A percentile compares a stretch with the other conserved stretches of the same genome.
Conservation (phyloP, 2,329 filamentous ascomycete genomes). For the Colletotrichum somersetense region DNA sequence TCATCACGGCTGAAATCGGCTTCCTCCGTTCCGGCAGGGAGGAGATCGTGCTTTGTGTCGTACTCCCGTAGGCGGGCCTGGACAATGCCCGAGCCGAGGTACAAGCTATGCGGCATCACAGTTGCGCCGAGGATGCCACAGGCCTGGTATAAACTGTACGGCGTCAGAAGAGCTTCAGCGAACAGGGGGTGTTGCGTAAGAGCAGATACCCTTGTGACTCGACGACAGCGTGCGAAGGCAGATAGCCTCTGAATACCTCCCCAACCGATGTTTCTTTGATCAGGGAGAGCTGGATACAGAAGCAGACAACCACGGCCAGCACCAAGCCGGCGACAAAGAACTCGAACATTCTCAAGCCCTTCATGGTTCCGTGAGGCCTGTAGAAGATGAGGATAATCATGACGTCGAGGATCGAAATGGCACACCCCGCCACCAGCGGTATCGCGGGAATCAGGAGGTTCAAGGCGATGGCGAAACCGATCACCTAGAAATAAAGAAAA, state of each 20-base stretch:
- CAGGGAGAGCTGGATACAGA: conserved; percentile 76
- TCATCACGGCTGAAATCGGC: conserved; percentile 42
- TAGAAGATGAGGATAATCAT: conserved; percentile 78
- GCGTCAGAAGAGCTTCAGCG: conserved; percentile 47
- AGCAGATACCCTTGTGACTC: conserved; percentile 62
- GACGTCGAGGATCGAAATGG: conserved; percentile 76
- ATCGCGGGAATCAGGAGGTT: conserved; percentile 74
- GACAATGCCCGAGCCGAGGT: conserved; percentile 77
- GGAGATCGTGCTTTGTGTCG: conserved; percentile 68
- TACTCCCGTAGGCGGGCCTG: conserved; percentile 75
- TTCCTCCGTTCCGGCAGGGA: conserved; percentile 51
- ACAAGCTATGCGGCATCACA: conserved; percentile 78
- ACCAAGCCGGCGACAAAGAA: conserved; percentile 73
- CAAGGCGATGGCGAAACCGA: conserved; percentile 77
- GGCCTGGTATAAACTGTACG: conserved; percentile 69
- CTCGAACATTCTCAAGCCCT: conserved; percentile 72
- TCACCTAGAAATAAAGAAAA: conserved; percentile 59
- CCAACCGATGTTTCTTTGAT: conserved; percentile 67
- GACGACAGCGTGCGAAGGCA: conserved; percentile 71
- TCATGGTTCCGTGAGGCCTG: conserved; percentile 69
- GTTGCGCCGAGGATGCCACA: conserved; percentile 84
- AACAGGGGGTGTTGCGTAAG: background rate
- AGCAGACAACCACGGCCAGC: conserved; percentile 77
- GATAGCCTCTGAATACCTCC: conserved; percentile 73
- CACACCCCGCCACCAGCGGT: conserved; percentile 76